Evolutionary conservation across 768 basidiomycete species (phyloP).

Genomic region (Chlorophyllum brunneum): DNA sequence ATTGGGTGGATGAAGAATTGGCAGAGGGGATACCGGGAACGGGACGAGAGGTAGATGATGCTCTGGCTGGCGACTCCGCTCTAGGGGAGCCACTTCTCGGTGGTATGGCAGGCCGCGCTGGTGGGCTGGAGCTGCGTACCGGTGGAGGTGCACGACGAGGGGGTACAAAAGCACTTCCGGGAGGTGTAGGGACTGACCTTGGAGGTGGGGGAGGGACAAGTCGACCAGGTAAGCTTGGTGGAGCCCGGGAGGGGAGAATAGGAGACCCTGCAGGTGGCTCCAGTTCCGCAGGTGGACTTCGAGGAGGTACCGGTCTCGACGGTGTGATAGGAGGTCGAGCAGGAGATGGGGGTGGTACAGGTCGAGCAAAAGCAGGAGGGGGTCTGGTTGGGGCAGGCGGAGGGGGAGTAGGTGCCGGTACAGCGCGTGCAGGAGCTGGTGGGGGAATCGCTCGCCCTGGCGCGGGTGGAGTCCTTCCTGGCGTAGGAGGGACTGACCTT

Average conservation of each 20-base stretch:
- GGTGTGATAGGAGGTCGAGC: conserved; percentile 4
- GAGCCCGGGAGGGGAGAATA: background rate
- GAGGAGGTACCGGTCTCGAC: conserved; percentile 4
- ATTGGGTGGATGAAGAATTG: conserved; percentile 20
- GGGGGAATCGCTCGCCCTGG: conserved; percentile 26
- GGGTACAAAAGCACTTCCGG: conserved; percentile 26
- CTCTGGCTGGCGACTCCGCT: conserved; percentile 33
- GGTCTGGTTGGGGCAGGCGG: conserved; percentile 1
- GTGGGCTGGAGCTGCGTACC: conserved; percentile 35
- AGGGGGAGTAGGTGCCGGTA: conserved; percentile 23
- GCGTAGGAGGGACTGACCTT: conserved; percentile 18
- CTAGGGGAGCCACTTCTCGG: conserved; percentile 32
- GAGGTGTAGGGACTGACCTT: conserved; percentile 28
- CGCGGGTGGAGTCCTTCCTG: conserved; percentile 28
- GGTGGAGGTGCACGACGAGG: conserved; percentile 24
- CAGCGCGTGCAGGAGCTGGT: conserved; percentile 30
- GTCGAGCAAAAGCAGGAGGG: background rate
- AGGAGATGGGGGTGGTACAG: conserved; percentile 5
- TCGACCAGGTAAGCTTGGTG: conserved; percentile 18
- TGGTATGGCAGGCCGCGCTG: conserved; percentile 17
- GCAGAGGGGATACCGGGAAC: conserved; percentile 29
- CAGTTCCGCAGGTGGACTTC: background rate
- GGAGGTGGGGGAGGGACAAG: conserved; percentile 26
- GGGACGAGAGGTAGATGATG: conserved; percentile 25
- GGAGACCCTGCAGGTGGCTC: conserved; percentile 2